Conservation (phyloP, 768 basidiomycete species). For the Hebeloma cylindrosporum region DNA sequence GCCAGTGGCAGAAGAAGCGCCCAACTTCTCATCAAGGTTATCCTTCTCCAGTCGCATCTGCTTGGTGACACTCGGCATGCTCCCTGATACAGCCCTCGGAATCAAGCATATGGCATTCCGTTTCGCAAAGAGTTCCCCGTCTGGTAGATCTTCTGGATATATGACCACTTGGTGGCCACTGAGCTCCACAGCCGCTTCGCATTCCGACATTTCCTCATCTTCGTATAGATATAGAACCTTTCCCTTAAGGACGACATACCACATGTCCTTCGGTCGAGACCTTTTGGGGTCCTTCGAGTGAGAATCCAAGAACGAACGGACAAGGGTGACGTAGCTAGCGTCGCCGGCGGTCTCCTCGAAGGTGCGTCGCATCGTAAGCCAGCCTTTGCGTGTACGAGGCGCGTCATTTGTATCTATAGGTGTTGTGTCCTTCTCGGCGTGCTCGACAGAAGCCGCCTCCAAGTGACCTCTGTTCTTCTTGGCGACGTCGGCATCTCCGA, state of each 20-base stretch:
- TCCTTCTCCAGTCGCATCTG: constrained; percentile 47
- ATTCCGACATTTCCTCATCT: constrained; percentile 88
- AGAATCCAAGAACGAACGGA: constrained; percentile 77
- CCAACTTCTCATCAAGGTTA: constrained; percentile 30
- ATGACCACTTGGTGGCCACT: constrained; percentile 74
- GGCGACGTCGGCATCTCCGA: constrained; percentile 51
- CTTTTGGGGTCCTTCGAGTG: constrained; percentile 83
- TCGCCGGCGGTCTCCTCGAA: constrained; percentile 68
- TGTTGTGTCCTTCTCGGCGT: constrained; percentile 32
- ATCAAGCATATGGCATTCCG: constrained; percentile 83
- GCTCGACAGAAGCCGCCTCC: constrained; percentile 26
- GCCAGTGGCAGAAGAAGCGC: constrained; percentile 23
- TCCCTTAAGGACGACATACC: constrained; percentile 91
- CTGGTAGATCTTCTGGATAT: constrained; percentile 70
- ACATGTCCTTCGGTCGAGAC: constrained; percentile 87
- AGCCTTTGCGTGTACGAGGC: constrained; percentile 70
- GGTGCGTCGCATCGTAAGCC: constrained; percentile 80
- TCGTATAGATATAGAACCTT: constrained; percentile 92
- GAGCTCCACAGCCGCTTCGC: constrained; percentile 87
- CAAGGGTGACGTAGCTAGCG: constrained; percentile 73
- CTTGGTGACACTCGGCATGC: constrained; percentile 50
- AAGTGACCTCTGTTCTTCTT: constrained; percentile 37
- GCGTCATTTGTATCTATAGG: constrained; percentile 47
- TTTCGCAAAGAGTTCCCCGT: constrained; percentile 90
- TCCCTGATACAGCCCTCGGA: constrained; percentile 44